Percentiles rank a stretch among this genome's conserved stretches.
These are phyloP conservation scores for Ocimum tenuiflorum DNA, from an alignment of 257 asterid genomes.

Conservation along the genomic window DNA sequence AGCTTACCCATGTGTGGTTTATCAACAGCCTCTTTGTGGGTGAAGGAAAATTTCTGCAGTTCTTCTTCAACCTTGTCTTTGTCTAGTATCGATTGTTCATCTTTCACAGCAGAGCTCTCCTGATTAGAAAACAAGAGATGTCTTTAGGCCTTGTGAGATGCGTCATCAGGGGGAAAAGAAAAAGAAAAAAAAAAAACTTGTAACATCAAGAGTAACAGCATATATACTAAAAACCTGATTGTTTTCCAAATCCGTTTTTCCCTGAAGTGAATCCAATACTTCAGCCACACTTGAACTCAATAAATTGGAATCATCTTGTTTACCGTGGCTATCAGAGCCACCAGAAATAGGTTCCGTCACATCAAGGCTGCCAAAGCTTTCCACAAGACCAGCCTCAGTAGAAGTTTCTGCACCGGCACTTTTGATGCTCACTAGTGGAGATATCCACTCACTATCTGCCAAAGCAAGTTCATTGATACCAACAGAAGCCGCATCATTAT, in stretches of 20 bases:
- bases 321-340: constrained; percentile 37
- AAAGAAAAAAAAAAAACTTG: neutral
- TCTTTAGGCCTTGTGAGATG: constrained; percentile 5
- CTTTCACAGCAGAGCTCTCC: constrained; percentile 47
- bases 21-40: constrained; percentile 35
- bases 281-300: constrained; percentile 27
- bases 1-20: constrained; percentile 48
- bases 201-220: neutral
- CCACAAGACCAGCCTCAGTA: constrained; percentile 57
- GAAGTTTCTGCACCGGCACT: constrained; percentile 61
- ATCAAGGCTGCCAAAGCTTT: constrained; percentile 46
- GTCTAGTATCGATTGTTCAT: constrained; percentile 37
- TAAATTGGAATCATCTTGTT: constrained; percentile 25
- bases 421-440: constrained; percentile 70
- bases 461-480: constrained; percentile 41
- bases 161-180: no score
- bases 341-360: constrained; percentile 31
- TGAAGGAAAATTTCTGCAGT: constrained; percentile 31
- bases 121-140: constrained; percentile 24
- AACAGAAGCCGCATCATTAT: constrained; percentile 41
- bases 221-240: constrained; percentile 45
- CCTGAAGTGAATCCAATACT: constrained; percentile 28
- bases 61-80: constrained; percentile 48
- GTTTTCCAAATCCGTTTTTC: constrained; percentile 32
- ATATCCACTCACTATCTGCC: constrained; percentile 76